These are phyloP conservation scores for Candida dajiaensis DNA, from an alignment of 805 yeast species.

Conservation along the genomic window DNA sequence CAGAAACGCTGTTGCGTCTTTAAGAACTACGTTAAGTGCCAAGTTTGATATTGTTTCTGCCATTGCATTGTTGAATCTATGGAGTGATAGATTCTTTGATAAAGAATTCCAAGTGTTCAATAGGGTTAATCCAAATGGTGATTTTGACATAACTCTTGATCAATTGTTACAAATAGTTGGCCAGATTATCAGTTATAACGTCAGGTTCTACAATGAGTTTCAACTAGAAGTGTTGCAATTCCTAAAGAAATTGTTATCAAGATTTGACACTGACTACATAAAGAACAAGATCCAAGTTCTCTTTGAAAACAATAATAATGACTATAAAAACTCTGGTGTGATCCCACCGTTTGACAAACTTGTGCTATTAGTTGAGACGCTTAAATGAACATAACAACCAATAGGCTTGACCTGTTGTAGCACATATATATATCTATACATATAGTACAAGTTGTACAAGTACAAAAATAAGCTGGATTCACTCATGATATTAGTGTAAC, in stretches of 20 bases:
- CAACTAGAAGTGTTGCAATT: slow-evolving; percentile 38
- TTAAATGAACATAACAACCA: neutral
- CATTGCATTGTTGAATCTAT: slow-evolving; percentile 39
- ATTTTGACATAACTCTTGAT: slow-evolving; percentile 27
- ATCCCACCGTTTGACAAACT: slow-evolving; percentile 24
- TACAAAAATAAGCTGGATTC: too few species aligned
- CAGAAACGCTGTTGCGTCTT: slow-evolving; percentile 44
- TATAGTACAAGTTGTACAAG: too few species aligned
- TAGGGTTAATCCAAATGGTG: slow-evolving; percentile 14
- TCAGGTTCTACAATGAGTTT: slow-evolving; percentile 59
- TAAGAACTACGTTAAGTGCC: slow-evolving; percentile 47
- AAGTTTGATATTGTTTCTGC: slow-evolving; percentile 62
- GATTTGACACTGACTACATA: slow-evolving; percentile 28
- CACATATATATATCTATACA: too few species aligned
- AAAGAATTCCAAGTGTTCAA: slow-evolving; percentile 11
- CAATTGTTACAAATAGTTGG: slow-evolving; percentile 37
- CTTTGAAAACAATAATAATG: slow-evolving; percentile 24
- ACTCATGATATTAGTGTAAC: too few species aligned
- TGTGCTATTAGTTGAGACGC: slow-evolving; percentile 2
- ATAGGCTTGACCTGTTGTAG: too few species aligned
- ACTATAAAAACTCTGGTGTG: slow-evolving; percentile 19
- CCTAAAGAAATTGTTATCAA: slow-evolving; percentile 35
- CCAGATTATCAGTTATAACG: slow-evolving; percentile 53
- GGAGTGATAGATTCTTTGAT: slow-evolving; percentile 14
- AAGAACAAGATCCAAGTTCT: slow-evolving; percentile 24